A percentile compares a stretch with the other conserved stretches of the same genome.
These are phyloP conservation scores for Saccharomycopsis phalli DNA, from an alignment of 1,139 yeast species.

Conservation along the genomic window DNA sequence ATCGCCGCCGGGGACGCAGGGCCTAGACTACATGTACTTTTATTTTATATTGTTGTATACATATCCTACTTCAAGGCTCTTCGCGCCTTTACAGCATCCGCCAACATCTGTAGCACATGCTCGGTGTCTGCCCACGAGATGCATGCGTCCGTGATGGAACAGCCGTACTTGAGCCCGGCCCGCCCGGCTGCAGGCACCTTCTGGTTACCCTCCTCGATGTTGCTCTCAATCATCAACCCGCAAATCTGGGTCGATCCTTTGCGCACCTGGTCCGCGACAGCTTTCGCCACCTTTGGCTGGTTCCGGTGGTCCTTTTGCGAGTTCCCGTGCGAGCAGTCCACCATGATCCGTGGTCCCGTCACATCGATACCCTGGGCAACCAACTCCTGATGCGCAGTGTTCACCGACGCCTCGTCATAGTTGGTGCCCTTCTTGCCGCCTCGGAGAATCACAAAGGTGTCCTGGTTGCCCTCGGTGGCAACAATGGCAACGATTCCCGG, in stretches of 20 bases:
- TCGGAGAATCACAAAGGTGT: conserved; percentile 84
- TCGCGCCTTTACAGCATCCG: conserved; percentile 75
- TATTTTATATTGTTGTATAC: too few species aligned
- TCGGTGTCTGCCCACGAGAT: conserved; percentile 88
- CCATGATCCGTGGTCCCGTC: conserved; percentile 71
- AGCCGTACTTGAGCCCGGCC: conserved; percentile 80
- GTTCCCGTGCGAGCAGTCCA: conserved; percentile 97
- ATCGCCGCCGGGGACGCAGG: conserved; percentile 26
- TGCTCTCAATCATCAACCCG: conserved; percentile 96
- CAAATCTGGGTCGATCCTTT: conserved; percentile 73
- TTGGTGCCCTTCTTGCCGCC: conserved; percentile 94
- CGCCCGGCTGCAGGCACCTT: conserved; percentile 58
- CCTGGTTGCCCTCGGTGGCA: conserved; percentile 88
- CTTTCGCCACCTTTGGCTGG: conserved; percentile 87
- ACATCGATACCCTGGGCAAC: conserved; percentile 45
- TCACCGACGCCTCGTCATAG: conserved; percentile 67
- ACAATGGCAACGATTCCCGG: conserved; percentile 94
- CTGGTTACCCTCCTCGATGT: conserved; percentile 87
- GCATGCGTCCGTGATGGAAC: conserved; percentile 94
- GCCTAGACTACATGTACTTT: background rate
- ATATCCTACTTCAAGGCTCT: too few species aligned
- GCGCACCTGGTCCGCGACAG: conserved; percentile 66
- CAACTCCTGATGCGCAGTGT: conserved; percentile 58
- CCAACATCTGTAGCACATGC: conserved; percentile 64
- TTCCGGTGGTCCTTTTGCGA: conserved; percentile 82